A percentile compares a stretch with the other conserved stretches of the same genome.
Conservation (phyloP, 352 stramenopile species). For the Pythium biforme region DNA sequence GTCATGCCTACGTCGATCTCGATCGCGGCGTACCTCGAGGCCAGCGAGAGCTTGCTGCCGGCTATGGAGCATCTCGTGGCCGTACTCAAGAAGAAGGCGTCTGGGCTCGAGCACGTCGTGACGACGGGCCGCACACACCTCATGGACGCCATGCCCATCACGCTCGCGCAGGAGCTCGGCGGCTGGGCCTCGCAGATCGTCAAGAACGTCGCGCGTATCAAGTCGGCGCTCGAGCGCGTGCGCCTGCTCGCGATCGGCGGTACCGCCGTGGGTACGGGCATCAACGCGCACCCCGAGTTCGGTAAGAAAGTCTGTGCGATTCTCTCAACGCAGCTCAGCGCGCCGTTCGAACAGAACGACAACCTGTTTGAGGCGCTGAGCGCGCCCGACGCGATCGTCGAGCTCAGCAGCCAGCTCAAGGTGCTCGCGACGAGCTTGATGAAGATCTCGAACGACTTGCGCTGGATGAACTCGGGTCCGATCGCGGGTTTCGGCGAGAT, state of each 20-base stretch:
- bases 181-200: conserved; percentile 51
- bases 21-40: conserved; percentile 48
- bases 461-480: conserved; percentile 91
- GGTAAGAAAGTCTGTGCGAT: conserved; percentile 43
- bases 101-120: conserved; percentile 39
- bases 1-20: conserved; percentile 55
- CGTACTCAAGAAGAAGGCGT: conserved; percentile 39
- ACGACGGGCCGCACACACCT: conserved; percentile 69
- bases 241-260: conserved; percentile 54
- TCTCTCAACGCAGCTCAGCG: conserved; percentile 33
- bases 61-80: conserved; percentile 41
- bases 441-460: conserved; percentile 95
- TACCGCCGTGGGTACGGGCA: conserved; percentile 59
- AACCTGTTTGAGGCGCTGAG: conserved; percentile 88
- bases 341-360: conserved; percentile 48
- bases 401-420: conserved; percentile 91
- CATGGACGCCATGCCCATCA: conserved; percentile 73
- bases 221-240: conserved; percentile 44
- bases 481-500: conserved; percentile 93
- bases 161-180: conserved; percentile 46
- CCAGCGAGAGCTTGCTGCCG: conserved; percentile 66
- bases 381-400: conserved; percentile 91
- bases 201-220: conserved; percentile 53
- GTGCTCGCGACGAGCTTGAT: conserved; percentile 88
- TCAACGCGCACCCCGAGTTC: conserved; percentile 57